These are phyloP conservation scores for Aureobasidium mangrovei DNA, from an alignment of 2,329 filamentous ascomycete species.

Conservation along the genomic window DNA sequence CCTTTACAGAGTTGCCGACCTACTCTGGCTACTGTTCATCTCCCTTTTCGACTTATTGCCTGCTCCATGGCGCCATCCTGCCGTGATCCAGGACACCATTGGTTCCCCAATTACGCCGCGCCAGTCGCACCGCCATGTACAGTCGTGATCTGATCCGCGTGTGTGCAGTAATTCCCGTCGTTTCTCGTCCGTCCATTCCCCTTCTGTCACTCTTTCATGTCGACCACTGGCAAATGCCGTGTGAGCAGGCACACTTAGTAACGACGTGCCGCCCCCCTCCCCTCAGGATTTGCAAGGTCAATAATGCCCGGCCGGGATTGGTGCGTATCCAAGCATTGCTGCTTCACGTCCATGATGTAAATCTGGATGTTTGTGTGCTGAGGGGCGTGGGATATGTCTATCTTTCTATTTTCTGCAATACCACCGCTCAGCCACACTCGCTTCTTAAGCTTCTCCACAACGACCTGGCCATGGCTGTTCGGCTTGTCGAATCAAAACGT, in stretches of 20 bases:
- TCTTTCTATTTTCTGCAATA: slow-evolving; percentile 9
- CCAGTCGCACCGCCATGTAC: neutral
- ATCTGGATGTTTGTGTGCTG: neutral
- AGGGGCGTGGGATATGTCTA: neutral
- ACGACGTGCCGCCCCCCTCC: neutral
- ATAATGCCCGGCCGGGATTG: no score
- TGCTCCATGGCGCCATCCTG: slow-evolving; percentile 6
- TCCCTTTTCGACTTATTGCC: neutral
- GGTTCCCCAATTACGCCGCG: neutral
- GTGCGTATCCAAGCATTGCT: neutral
- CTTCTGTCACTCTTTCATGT: neutral
- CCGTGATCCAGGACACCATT: neutral
- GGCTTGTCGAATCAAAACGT: slow-evolving; percentile 11
- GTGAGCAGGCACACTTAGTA: neutral
- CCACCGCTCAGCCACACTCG: slow-evolving; percentile 9
- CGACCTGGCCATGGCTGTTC: neutral
- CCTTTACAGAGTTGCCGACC: slow-evolving; percentile 6
- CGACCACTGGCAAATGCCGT: neutral
- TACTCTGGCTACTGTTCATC: neutral
- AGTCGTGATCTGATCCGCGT: neutral
- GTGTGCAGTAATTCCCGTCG: neutral
- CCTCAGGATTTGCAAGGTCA: neutral
- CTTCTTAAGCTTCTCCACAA: slow-evolving; percentile 11
- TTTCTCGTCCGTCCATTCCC: neutral
- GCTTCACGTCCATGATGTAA: neutral